phyloP scores from a whole-genome alignment of 202 grass and related monocot genomes.

The Cymbopogon flexuosus region DNA sequence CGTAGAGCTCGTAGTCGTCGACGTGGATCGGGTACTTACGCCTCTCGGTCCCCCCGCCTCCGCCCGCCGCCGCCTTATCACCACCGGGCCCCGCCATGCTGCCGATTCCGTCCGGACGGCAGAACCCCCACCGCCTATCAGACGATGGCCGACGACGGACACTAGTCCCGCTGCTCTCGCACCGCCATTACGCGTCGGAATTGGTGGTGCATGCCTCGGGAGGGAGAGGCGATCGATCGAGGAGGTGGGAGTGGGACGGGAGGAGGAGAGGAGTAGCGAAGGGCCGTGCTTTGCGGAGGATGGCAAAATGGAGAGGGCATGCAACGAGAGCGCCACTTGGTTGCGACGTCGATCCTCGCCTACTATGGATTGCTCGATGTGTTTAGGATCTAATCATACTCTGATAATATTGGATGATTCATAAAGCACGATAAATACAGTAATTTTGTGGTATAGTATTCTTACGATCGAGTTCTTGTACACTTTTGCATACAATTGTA shows the following conservation, averaged over 20 bases:
- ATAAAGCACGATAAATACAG: too few species aligned
- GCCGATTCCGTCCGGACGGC: not conserved
- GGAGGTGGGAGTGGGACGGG: not conserved
- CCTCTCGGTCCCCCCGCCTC: conserved; percentile 30
- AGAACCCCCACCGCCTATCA: not conserved
- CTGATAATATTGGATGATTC: too few species aligned
- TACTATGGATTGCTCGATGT: too few species aligned
- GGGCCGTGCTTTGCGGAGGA: conserved; percentile 36
- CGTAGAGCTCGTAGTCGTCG: conserved; percentile 83
- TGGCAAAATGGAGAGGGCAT: not conserved
- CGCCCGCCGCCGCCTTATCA: conserved; percentile 21
- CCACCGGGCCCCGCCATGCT: conserved; percentile 36
- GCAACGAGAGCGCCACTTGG: too few species aligned
- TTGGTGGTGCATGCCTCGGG: not conserved
- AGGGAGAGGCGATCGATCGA: not conserved
- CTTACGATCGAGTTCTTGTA: too few species aligned
- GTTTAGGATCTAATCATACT: too few species aligned
- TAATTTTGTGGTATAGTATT: too few species aligned
- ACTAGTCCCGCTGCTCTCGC: conserved; percentile 5
- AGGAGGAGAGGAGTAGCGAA: not conserved
- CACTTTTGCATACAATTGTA: too few species aligned
- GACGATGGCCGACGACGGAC: not conserved
- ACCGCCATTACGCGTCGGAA: not conserved
- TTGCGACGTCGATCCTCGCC: too few species aligned
- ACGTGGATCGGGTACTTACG: conserved; percentile 72